These are phyloP conservation scores for Chalara sp. DNA, from an alignment of 2,329 filamentous ascomycete species.

Conservation along the genomic window DNA sequence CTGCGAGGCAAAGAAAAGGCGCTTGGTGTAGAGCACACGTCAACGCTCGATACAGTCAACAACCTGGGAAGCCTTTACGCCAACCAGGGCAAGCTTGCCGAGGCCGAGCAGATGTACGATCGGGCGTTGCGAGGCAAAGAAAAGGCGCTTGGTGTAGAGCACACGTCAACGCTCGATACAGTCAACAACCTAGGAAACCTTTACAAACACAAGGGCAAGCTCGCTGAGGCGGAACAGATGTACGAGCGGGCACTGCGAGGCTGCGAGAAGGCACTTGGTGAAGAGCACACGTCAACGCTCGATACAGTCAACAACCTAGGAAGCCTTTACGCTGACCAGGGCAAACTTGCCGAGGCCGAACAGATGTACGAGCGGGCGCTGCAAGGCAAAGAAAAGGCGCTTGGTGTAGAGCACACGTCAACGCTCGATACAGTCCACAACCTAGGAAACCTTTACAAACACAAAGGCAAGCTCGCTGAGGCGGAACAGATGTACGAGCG, in stretches of 20 bases:
- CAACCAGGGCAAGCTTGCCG: constrained; percentile 15
- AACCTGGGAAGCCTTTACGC: constrained; percentile 18
- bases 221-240: background rate
- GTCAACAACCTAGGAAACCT: constrained; percentile 13
- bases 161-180: constrained; percentile 6
- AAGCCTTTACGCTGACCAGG: background rate
- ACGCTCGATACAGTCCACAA: background rate
- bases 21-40: constrained; percentile 4
- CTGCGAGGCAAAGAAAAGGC: background rate
- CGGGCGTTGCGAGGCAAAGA: background rate
- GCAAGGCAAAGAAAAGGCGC: background rate
- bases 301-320: background rate
- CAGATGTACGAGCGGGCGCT: background rate
- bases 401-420: no score
- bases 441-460: background rate
- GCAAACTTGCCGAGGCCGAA: background rate
- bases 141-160: background rate
- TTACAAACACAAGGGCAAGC: constrained; percentile 10
- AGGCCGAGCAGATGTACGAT: constrained; percentile 12
- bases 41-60: constrained; percentile 4
- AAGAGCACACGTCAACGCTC: background rate
- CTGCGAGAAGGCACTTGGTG: no score
- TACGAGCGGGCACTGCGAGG: no score
- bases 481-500: background rate
- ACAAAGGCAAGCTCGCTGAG: background rate